A percentile compares a stretch with the other conserved stretches of the same genome.
These are phyloP conservation scores for Candida ponderosae DNA, from an alignment of 805 yeast genomes.

Conservation along the genomic window DNA sequence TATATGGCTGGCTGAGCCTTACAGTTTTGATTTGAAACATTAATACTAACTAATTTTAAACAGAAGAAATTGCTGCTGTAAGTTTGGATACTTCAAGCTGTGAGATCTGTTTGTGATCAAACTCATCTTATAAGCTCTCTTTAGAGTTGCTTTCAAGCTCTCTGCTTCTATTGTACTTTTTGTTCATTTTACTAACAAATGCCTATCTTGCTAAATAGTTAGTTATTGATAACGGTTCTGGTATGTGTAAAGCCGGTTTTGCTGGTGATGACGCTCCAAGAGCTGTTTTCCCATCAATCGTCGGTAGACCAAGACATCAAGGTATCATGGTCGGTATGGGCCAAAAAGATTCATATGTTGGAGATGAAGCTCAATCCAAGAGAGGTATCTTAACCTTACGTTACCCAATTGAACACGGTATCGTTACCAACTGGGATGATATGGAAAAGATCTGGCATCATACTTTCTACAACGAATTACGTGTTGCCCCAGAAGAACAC, in stretches of 20 bases:
- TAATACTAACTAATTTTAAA: conserved; percentile 13
- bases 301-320: conserved; percentile 99
- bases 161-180: not conserved
- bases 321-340: conserved; percentile 99
- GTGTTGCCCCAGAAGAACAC: conserved; percentile 99
- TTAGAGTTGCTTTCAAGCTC: not conserved
- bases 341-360: conserved; percentile 99
- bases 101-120: not conserved
- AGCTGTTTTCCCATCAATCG: conserved; percentile 99
- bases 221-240: conserved; percentile 99
- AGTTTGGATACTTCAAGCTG: not conserved
- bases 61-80: conserved; percentile 16
- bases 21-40: too few species aligned
- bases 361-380: conserved; percentile 99
- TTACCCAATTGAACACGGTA: conserved; percentile 99
- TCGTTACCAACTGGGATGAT: conserved; percentile 99
- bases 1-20: too few species aligned
- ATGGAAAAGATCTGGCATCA: conserved; percentile 99
- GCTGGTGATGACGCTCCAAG: conserved; percentile 99
- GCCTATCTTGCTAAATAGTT: conserved; percentile 8
- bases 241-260: conserved; percentile 99
- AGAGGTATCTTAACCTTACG: conserved; percentile 99
- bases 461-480: conserved; percentile 99
- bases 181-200: not conserved
- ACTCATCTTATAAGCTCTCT: too few species aligned